phyloP scores from a whole-genome alignment of 139 green algal species.

The Chlorokybus atmophyticus region DNA sequence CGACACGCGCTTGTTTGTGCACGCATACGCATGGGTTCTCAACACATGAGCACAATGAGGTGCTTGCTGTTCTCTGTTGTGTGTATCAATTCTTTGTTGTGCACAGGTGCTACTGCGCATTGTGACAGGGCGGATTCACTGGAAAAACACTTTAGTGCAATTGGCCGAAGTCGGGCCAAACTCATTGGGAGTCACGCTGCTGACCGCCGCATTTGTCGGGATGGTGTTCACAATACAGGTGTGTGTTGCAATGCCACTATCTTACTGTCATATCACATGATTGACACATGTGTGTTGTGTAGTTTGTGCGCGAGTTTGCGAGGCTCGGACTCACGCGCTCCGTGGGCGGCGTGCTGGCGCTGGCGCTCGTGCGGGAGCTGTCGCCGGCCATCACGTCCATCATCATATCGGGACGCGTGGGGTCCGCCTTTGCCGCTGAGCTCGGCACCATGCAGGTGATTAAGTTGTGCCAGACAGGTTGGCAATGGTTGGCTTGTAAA shows the following conservation, averaged over 20 bases:
- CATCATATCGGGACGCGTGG: constrained; percentile 90
- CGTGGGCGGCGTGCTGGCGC: constrained; percentile 86
- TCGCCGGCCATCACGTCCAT: constrained; percentile 94
- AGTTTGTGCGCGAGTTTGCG: constrained; percentile 87
- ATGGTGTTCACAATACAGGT: constrained; percentile 99
- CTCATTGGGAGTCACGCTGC: constrained; percentile 81
- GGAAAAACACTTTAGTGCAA: constrained; percentile 71
- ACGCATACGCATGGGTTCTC: too few species aligned
- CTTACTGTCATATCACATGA: background rate
- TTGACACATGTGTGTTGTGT: constrained; percentile 6
- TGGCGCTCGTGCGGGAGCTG: constrained; percentile 87
- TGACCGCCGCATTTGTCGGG: constrained; percentile 90
- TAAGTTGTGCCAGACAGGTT: background rate
- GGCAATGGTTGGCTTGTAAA: background rate
- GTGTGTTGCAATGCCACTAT: background rate
- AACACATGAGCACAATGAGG: too few species aligned
- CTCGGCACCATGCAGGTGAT: constrained; percentile 91
- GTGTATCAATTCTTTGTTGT: constrained; percentile 33
- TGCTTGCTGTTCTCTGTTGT: background rate
- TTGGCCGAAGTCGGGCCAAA: constrained; percentile 79
- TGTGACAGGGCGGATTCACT: constrained; percentile 41
- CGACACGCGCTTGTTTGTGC: too few species aligned
- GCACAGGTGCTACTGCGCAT: constrained; percentile 69
- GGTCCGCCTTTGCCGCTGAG: constrained; percentile 91
- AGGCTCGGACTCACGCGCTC: constrained; percentile 53